A percentile compares a stretch with the other conserved stretches of the same genome.
These are phyloP conservation scores for Amanita inopinata DNA, from an alignment of 768 basidiomycete genomes.

Conservation along the genomic window DNA sequence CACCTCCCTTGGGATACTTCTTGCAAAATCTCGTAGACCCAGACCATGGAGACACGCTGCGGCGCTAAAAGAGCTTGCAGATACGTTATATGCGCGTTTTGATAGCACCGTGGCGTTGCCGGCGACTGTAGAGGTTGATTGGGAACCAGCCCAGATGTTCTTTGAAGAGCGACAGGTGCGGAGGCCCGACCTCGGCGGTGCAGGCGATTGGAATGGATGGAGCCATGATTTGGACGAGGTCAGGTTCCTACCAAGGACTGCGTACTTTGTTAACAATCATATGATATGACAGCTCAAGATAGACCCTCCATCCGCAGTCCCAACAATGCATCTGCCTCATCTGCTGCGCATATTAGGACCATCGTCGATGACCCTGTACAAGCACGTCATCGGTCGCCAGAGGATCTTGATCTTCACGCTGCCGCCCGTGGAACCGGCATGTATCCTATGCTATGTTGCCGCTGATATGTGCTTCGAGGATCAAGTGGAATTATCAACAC, in stretches of 20 bases:
- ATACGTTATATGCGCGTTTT: slow-evolving; percentile 32
- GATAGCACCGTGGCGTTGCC: slow-evolving; percentile 13
- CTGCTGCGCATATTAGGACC: slow-evolving; percentile 72
- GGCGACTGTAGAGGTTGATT: slow-evolving; percentile 45
- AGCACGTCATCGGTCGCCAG: slow-evolving; percentile 63
- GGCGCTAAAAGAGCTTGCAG: slow-evolving; percentile 48
- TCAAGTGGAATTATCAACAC: slow-evolving; percentile 22
- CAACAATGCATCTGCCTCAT: slow-evolving; percentile 66
- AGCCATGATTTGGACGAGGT: slow-evolving; percentile 52
- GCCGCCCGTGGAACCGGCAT: slow-evolving; percentile 74
- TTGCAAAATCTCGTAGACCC: slow-evolving; percentile 53
- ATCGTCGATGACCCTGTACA: slow-evolving; percentile 69
- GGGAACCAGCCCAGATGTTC: slow-evolving; percentile 52
- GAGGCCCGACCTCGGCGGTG: slow-evolving; percentile 41
- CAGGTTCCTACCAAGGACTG: slow-evolving; percentile 13
- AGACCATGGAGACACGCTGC: slow-evolving; percentile 70
- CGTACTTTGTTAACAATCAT: no score
- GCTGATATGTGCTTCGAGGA: slow-evolving; percentile 39
- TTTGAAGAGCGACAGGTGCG: slow-evolving; percentile 55
- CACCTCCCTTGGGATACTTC: slow-evolving; percentile 66
- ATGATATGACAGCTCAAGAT: slow-evolving; percentile 18
- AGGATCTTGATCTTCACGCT: slow-evolving; percentile 74
- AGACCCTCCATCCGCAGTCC: slow-evolving; percentile 27
- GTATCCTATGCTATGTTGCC: slow-evolving; percentile 64
- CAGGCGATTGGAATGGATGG: slow-evolving; percentile 62